Percentiles rank a stretch among this genome's conserved stretches.
phyloP scores from a whole-genome alignment of 306 rosid genomes.

The Datisca glomerata region DNA sequence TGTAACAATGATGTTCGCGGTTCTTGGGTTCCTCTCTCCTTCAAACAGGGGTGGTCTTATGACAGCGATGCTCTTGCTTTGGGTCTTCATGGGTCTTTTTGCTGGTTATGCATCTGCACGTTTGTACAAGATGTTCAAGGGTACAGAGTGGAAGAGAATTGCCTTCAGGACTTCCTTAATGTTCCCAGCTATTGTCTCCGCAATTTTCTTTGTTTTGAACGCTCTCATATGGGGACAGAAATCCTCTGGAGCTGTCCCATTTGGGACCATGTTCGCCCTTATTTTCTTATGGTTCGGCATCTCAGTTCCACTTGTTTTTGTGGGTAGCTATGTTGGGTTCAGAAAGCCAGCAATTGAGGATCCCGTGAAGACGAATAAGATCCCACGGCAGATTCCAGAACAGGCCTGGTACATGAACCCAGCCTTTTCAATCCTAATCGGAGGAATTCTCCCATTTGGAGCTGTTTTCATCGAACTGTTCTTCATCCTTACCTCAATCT shows the following conservation, averaged over 20 bases:
- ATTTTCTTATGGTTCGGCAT: slow-evolving; percentile 87
- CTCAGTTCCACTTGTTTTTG: slow-evolving; percentile 90
- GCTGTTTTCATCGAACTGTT: slow-evolving; percentile 92
- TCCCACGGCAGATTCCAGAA: slow-evolving; percentile 94
- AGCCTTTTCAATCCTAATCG: slow-evolving; percentile 58
- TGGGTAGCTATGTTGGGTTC: slow-evolving; percentile 84
- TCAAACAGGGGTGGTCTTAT: slow-evolving; percentile 93
- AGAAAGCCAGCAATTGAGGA: slow-evolving; percentile 84
- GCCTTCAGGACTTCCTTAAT: slow-evolving; percentile 64
- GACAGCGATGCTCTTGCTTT: slow-evolving; percentile 93
- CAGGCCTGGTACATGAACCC: slow-evolving; percentile 99
- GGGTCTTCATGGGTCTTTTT: slow-evolving; percentile 91
- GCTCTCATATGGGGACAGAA: slow-evolving; percentile 88
- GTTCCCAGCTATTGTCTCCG: slow-evolving; percentile 70
- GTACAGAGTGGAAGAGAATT: slow-evolving; percentile 78
- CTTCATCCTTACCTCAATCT: slow-evolving; percentile 92
- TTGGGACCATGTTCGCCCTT: slow-evolving; percentile 91
- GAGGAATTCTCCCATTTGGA: slow-evolving; percentile 92
- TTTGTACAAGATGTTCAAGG: slow-evolving; percentile 78
- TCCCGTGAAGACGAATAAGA: slow-evolving; percentile 92
- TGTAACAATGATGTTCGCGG: slow-evolving; percentile 84
- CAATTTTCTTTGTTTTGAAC: slow-evolving; percentile 65
- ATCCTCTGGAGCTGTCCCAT: slow-evolving; percentile 96
- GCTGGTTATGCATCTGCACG: slow-evolving; percentile 84
- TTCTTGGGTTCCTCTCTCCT: slow-evolving; percentile 91